Conservation (phyloP, 495 filamentous ascomycete genomes). For the Lasiosphaeris hirsuta region DNA sequence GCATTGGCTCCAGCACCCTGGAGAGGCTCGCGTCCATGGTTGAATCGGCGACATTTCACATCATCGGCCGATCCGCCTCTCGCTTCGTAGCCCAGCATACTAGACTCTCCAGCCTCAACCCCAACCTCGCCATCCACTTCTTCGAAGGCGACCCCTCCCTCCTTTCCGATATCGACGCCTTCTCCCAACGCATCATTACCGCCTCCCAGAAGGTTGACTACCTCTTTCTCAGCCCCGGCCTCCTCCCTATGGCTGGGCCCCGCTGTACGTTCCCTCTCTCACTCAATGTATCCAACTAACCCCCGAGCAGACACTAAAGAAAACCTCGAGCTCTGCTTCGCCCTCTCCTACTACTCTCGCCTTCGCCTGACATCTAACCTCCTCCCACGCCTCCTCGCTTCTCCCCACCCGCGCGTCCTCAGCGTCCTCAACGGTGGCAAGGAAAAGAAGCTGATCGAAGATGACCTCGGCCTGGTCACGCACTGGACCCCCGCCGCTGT, state of each 20-base stretch:
- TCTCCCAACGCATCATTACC: slow-evolving; percentile 4
- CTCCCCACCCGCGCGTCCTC: slow-evolving; percentile 17
- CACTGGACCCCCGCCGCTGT: slow-evolving; percentile 8
- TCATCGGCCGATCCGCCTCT: slow-evolving; percentile 18
- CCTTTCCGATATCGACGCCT: slow-evolving; percentile 19
- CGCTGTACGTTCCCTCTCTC: background rate
- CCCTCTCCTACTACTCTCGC: slow-evolving; percentile 22
- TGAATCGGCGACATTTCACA: slow-evolving; percentile 20
- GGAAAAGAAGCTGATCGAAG: slow-evolving; percentile 14
- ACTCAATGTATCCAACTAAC: background rate
- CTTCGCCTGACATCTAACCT: slow-evolving; percentile 16
- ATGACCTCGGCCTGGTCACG: slow-evolving; percentile 15
- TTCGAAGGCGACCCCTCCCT: slow-evolving; percentile 22
- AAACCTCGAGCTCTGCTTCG: slow-evolving; percentile 11
- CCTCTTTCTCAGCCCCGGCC: slow-evolving; percentile 23
- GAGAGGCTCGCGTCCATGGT: slow-evolving; percentile 22
- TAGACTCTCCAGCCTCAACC: slow-evolving; percentile 10
- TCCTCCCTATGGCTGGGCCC: slow-evolving; percentile 9
- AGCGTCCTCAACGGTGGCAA: slow-evolving; percentile 20
- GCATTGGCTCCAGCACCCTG: slow-evolving; percentile 23
- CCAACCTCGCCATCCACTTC: slow-evolving; percentile 14
- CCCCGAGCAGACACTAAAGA: slow-evolving; percentile 13
- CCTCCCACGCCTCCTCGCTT: slow-evolving; percentile 14
- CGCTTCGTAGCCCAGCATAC: slow-evolving; percentile 7
- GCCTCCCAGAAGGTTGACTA: slow-evolving; percentile 19